Conservation (phyloP, 768 basidiomycete species). For the Grammothele lineata region DNA sequence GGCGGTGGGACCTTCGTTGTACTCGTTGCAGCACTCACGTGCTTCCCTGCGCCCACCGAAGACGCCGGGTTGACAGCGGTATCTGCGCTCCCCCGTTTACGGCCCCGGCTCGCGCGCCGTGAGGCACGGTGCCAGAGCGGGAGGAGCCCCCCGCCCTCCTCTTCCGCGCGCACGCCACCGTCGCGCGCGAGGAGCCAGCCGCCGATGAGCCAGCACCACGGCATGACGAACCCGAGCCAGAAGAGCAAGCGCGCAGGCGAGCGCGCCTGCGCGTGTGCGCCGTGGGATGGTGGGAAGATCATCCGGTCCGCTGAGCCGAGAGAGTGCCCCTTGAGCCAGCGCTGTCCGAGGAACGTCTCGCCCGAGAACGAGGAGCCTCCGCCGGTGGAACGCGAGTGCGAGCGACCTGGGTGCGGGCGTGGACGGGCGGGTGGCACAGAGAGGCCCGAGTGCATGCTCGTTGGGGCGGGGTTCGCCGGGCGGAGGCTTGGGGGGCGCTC, state of each 20-base stretch:
- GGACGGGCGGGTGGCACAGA: conserved; percentile 9
- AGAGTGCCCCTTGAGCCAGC: conserved; percentile 26
- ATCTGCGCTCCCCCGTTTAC: conserved; percentile 21
- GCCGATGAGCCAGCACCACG: conserved; percentile 73
- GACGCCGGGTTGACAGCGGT: conserved; percentile 30
- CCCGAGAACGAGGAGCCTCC: conserved; percentile 13
- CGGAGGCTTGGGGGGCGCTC: conserved; percentile 2
- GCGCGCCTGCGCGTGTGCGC: conserved; percentile 1
- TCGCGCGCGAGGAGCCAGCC: conserved; percentile 60
- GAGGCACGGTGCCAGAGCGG: conserved; percentile 35
- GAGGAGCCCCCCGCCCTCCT: conserved; percentile 16
- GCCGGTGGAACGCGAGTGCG: not conserved
- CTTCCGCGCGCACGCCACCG: conserved; percentile 36
- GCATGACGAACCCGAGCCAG: conserved; percentile 70
- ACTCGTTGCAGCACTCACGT: not conserved
- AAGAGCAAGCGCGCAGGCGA: conserved; percentile 47
- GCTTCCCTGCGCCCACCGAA: conserved; percentile 22
- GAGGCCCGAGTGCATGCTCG: conserved; percentile 4
- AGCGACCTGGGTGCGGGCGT: conserved; percentile 17
- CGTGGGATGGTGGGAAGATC: too few species aligned
- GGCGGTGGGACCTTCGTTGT: conserved; percentile 7
- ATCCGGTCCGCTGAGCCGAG: conserved; percentile 13
- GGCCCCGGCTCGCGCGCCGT: conserved; percentile 34
- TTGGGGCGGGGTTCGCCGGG: not conserved
- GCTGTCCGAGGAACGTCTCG: conserved; percentile 23